A percentile compares a stretch with the other conserved stretches of the same genome.
Conservation (phyloP, 1,139 yeast species). For the Kurtzmaniella quercitrusa region DNA sequence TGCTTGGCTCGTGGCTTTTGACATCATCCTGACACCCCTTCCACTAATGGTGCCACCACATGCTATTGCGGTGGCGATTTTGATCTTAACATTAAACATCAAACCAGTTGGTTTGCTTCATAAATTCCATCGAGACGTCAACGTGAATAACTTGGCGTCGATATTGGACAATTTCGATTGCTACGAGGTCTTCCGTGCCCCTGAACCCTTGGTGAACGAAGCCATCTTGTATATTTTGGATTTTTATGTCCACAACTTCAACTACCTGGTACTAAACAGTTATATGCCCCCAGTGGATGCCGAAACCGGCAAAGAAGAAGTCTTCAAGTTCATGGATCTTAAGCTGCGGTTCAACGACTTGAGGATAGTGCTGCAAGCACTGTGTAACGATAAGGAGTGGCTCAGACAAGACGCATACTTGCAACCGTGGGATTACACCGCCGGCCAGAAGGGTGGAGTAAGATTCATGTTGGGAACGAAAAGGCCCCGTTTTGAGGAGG, state of each 20-base stretch:
- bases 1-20: constrained; percentile 77
- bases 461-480: constrained; percentile 54
- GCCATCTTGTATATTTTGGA: constrained; percentile 60
- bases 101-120: constrained; percentile 33
- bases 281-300: constrained; percentile 28
- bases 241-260: constrained; percentile 52
- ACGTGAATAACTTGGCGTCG: constrained; percentile 15
- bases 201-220: constrained; percentile 52
- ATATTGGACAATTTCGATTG: constrained; percentile 32
- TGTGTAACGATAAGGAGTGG: constrained; percentile 37
- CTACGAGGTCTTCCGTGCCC: constrained; percentile 42
- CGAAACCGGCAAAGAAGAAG: constrained; percentile 40
- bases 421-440: constrained; percentile 42
- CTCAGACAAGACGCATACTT: constrained; percentile 45
- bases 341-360: constrained; percentile 43
- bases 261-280: constrained; percentile 26
- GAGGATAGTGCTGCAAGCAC: constrained; percentile 29
- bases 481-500: constrained; percentile 38
- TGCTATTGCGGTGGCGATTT: constrained; percentile 68
- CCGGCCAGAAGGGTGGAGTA: constrained; percentile 44
- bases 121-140: constrained; percentile 20
- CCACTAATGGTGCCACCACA: constrained; percentile 76
- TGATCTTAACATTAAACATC: constrained; percentile 38
- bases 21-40: constrained; percentile 68
- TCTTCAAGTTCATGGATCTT: constrained; percentile 45